Percentiles rank a stretch among this genome's conserved stretches.
Conservation (phyloP, 306 rosid species). For the Corylus americana region DNA sequence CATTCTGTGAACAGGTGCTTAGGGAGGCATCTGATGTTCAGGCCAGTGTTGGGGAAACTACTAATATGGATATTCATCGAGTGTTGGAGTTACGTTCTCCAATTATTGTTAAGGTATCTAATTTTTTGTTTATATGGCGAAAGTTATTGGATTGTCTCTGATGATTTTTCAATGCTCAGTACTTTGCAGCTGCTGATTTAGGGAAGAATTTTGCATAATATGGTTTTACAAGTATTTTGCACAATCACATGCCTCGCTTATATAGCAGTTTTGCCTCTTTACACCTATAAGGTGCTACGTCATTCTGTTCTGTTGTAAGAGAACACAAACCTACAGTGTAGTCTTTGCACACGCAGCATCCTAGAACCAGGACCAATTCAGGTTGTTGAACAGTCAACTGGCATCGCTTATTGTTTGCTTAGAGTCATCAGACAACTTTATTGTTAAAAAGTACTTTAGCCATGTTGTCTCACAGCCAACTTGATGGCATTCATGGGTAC, state of each 20-base stretch:
- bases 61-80: constrained; percentile 84
- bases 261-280: background rate
- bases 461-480: background rate
- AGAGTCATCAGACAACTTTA: background rate
- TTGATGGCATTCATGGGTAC: background rate
- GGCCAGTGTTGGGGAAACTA: constrained; percentile 71
- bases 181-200: constrained; percentile 1
- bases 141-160: constrained; percentile 9
- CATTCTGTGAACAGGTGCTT: constrained; percentile 91
- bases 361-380: background rate
- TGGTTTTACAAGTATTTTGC: background rate
- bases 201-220: background rate
- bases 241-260: background rate
- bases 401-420: background rate
- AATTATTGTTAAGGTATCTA: constrained; percentile 75
- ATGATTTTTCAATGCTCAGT: background rate
- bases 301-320: background rate
- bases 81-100: constrained; percentile 93
- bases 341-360: background rate
- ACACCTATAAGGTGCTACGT: background rate
- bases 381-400: background rate
- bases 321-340: background rate
- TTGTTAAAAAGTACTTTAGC: background rate
- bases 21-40: constrained; percentile 97
- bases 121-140: constrained; percentile 1